phyloP scores from a whole-genome alignment of 164 flowering plant genomes.

The Piper longum region DNA sequence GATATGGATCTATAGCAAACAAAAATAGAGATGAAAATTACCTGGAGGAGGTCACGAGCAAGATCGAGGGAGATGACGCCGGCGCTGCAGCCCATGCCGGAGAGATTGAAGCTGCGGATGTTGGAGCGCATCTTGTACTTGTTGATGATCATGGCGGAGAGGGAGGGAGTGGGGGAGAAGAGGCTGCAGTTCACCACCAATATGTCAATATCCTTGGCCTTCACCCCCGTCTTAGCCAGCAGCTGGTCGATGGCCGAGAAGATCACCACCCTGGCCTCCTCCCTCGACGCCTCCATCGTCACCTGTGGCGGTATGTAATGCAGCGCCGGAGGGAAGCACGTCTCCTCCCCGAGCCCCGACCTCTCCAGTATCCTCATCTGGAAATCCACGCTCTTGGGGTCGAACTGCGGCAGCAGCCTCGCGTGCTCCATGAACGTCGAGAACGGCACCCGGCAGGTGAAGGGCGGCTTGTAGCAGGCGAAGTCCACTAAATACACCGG shows the following conservation, averaged over 20 bases:
- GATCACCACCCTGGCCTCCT: conserved; percentile 30
- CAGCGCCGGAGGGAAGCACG: conserved; percentile 26
- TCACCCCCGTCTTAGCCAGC: conserved; percentile 17
- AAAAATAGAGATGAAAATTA: conserved; percentile 4
- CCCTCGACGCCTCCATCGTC: conserved; percentile 21
- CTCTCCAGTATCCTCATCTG: conserved; percentile 26
- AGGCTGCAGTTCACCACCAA: conserved; percentile 34
- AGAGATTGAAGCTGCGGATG: conserved; percentile 24
- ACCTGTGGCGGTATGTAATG: conserved; percentile 16
- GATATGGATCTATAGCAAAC: too few species aligned
- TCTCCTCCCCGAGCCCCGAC: conserved; percentile 5
- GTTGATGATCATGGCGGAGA: conserved; percentile 36
- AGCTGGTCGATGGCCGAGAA: conserved; percentile 23
- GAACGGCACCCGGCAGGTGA: conserved; percentile 13
- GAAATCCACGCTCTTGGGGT: conserved; percentile 19
- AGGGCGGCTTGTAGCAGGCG: conserved; percentile 42
- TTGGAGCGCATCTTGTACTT: conserved; percentile 34
- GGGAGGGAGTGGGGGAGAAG: conserved; percentile 34
- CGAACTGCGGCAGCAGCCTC: conserved; percentile 18
- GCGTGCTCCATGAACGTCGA: conserved; percentile 21
- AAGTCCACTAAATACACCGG: conserved; percentile 52
- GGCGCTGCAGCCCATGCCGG: conserved; percentile 45
- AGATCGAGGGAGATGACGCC: conserved; percentile 34
- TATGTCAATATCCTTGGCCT: conserved; percentile 11
- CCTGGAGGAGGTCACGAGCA: conserved; percentile 28